Conservation (phyloP, 139 green algal species). For the Eudorina sp. region DNA sequence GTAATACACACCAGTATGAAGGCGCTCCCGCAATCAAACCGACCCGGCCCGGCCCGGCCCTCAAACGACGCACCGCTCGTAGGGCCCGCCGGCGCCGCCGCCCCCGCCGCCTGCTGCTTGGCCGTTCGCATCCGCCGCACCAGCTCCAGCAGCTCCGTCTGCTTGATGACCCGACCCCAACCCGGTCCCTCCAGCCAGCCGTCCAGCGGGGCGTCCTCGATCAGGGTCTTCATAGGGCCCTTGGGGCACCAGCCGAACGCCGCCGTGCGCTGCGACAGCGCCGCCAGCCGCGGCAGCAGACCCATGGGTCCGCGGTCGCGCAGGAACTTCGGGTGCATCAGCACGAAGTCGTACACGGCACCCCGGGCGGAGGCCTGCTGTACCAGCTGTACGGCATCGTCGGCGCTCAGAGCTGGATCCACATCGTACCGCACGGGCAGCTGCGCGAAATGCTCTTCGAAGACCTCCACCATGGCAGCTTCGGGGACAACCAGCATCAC, state of each 20-base stretch:
- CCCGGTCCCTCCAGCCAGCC: constrained; percentile 62
- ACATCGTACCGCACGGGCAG: constrained; percentile 59
- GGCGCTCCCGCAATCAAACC: no score
- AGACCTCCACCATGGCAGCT: constrained; percentile 62
- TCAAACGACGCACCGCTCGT: no score
- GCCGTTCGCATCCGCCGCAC: constrained; percentile 53
- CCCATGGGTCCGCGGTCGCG: constrained; percentile 27
- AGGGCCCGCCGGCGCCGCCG: no score
- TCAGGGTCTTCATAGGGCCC: constrained; percentile 52
- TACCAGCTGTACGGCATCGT: constrained; percentile 49
- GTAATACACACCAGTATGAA: no score
- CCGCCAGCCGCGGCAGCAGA: not conserved
- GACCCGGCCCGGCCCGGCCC: no score
- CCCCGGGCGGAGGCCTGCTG: constrained; percentile 24
- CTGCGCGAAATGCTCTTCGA: constrained; percentile 57
- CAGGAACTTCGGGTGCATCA: constrained; percentile 66
- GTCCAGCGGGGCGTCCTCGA: constrained; percentile 58
- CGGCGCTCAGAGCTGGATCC: constrained; percentile 49
- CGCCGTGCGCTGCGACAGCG: constrained; percentile 37
- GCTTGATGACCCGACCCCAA: constrained; percentile 51
- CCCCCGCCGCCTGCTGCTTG: no score
- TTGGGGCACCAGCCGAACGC: constrained; percentile 60
- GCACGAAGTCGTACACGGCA: constrained; percentile 62
- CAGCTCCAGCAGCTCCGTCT: constrained; percentile 19
- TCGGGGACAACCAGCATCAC: constrained; percentile 62